phyloP scores from a whole-genome alignment of 345 rosid species.

The Clausena lansium region DNA sequence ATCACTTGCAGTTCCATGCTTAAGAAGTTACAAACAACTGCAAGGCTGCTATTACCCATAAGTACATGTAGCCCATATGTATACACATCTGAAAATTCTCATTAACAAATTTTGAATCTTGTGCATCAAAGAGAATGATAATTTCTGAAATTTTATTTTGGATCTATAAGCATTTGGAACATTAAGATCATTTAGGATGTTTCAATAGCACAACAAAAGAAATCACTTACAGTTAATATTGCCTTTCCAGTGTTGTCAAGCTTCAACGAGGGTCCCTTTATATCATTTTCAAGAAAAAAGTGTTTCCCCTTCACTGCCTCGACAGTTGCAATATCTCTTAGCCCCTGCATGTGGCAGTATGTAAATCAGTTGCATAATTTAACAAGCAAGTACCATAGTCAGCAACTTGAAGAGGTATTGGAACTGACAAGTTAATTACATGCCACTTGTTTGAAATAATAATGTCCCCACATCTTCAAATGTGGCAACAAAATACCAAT shows the following conservation, averaged over 20 bases:
- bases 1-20: not conserved
- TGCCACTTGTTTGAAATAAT: constrained; percentile 12
- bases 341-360: constrained; percentile 45
- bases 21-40: not conserved
- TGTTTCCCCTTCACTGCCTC: constrained; percentile 64
- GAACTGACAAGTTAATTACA: not conserved
- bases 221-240: constrained; percentile 66
- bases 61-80: not conserved
- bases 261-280: constrained; percentile 82
- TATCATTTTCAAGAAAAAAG: constrained; percentile 84
- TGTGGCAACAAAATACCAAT: not conserved
- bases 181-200: not conserved
- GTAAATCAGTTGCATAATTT: constrained; percentile 4
- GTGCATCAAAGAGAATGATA: not conserved
- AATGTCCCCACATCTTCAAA: not conserved
- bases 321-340: constrained; percentile 72
- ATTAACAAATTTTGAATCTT: not conserved
- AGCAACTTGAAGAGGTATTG: not conserved
- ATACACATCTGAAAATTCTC: not conserved
- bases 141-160: not conserved
- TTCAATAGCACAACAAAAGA: not conserved
- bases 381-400: not conserved
- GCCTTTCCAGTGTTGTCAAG: constrained; percentile 94
- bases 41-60: not conserved
- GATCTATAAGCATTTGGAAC: not conserved